Evolutionary conservation across 306 rosid genomes (phyloP), one percentile per base, ranked within the genome.

Genomic region (Vachellia collinsii): DNA sequence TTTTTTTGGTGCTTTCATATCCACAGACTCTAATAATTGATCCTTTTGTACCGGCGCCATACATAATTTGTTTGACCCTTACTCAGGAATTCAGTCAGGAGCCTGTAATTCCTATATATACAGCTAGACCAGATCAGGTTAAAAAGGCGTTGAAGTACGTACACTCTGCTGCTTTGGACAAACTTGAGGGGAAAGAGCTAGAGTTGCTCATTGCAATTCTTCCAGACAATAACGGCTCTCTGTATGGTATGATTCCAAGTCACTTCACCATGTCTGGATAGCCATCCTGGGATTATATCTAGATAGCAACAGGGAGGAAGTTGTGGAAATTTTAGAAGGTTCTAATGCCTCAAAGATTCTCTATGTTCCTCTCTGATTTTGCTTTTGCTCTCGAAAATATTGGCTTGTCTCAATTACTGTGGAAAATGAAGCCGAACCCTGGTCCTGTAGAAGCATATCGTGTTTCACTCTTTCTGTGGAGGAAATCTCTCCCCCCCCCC

Each of bases 141-240:
- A 85, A 82, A 84, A 87, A 82, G 86, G 88, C 85, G 59, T 74
- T 87, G 75, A 87, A 87, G 79, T 76, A 80, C 61, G 84, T 85
- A 48, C 83, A 87, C 51, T 83, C 70, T 64, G 81, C 84, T 72
- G 79, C 88, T 51, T 75, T 77, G 36, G 85, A 81, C 36, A 87
- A 82, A 62, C 86, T 79, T 41, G 82, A 77, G n/a, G 88, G 86
- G 17, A 87, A 87, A 77, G 90, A 87, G 71, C 81, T 87, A 12
- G 88, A 87, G 71, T 82, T 87, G 81, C 83, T 87, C 20, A 82
- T 87, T 76, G 90, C 88, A 53, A 82, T 87, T 87, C 84, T 87
- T 85, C 88, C 90, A 17, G 90, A 87, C 68, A 84, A 82, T 75
- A 87, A 87, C 75, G 90, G 90, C 69, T 79, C 86, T 72, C 65